Evolutionary conservation across 2,329 filamentous ascomycete genomes (phyloP).

Genomic region (Fusarium sp.): DNA sequence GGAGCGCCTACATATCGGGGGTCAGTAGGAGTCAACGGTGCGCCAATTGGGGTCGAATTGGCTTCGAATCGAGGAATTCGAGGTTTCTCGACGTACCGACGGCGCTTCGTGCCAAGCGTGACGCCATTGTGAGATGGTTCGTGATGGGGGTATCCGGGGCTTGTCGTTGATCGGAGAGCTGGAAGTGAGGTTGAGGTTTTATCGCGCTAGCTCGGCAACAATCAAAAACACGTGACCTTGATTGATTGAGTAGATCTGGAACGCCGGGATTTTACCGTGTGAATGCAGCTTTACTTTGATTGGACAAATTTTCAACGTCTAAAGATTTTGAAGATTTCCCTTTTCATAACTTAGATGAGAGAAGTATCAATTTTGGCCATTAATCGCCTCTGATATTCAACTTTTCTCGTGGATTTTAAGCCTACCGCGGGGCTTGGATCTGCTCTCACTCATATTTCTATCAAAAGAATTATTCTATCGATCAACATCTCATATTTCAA

Average conservation of each 20-base stretch:
- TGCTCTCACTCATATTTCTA: neutral
- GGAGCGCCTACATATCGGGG: slow-evolving; percentile 75
- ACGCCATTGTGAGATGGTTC: slow-evolving; percentile 87
- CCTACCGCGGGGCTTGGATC: neutral
- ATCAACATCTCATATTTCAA: neutral
- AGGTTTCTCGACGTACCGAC: slow-evolving; percentile 74
- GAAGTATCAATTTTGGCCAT: slow-evolving; percentile 8
- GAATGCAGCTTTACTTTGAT: slow-evolving; percentile 38
- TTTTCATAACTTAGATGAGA: slow-evolving; percentile 35
- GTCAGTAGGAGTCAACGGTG: slow-evolving; percentile 38
- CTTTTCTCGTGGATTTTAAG: neutral
- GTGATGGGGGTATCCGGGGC: slow-evolving; percentile 63
- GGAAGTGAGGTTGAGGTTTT: slow-evolving; percentile 63
- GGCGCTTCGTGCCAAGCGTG: slow-evolving; percentile 94
- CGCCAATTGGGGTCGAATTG: slow-evolving; percentile 46
- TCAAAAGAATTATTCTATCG: neutral
- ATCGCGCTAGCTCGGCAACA: slow-evolving; percentile 57
- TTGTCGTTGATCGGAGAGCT: slow-evolving; percentile 60
- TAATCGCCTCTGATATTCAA: neutral
- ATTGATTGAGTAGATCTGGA: slow-evolving; percentile 34
- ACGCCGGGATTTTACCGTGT: slow-evolving; percentile 45
- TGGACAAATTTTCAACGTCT: slow-evolving; percentile 45
- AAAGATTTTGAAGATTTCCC: slow-evolving; percentile 48
- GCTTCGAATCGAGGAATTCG: slow-evolving; percentile 17
- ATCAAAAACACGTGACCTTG: slow-evolving; percentile 52